Conservation (phyloP, 1,284 basidiomycete genomes). For the Naganishia liquefaciens region DNA sequence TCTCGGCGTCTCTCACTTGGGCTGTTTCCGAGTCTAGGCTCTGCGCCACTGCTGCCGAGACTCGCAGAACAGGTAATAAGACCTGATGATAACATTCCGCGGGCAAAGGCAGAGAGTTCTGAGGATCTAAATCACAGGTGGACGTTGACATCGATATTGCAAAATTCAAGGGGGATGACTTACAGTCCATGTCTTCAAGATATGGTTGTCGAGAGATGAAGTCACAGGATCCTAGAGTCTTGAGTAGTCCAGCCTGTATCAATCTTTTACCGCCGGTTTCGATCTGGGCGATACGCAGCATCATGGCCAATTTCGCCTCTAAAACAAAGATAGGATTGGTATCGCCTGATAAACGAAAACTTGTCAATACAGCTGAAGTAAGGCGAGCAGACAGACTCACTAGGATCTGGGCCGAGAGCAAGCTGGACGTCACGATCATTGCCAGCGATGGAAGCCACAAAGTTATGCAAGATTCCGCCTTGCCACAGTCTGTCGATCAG, state of each 20-base stretch:
- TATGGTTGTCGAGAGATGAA: constrained; percentile 27
- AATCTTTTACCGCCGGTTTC: constrained; percentile 27
- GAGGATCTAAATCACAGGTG: neutral
- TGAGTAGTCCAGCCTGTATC: constrained; percentile 28
- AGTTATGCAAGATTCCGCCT: constrained; percentile 30
- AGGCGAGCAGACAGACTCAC: constrained; percentile 15
- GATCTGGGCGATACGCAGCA: constrained; percentile 28
- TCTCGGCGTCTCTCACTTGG: constrained; percentile 1
- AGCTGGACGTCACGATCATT: constrained; percentile 27
- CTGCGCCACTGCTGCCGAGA: constrained; percentile 19
- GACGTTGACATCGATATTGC: neutral
- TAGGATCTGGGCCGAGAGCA: constrained; percentile 26
- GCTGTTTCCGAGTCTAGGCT: constrained; percentile 4
- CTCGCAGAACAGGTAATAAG: constrained; percentile 24
- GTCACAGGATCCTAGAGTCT: constrained; percentile 23
- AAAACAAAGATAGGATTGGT: constrained; percentile 31
- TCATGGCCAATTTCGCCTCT: constrained; percentile 31
- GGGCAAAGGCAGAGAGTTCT: constrained; percentile 7
- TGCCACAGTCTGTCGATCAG: constrained; percentile 26
- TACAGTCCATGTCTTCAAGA: constrained; percentile 18
- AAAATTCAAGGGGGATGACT: neutral
- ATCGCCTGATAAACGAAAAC: constrained; percentile 14
- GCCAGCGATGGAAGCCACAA: constrained; percentile 26
- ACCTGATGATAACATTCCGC: constrained; percentile 30
- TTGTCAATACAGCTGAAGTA: neutral